Percentiles rank a stretch among this genome's conserved stretches.
Conservation (phyloP, 164 flowering plant genomes). For the Amborella trichopoda region DNA sequence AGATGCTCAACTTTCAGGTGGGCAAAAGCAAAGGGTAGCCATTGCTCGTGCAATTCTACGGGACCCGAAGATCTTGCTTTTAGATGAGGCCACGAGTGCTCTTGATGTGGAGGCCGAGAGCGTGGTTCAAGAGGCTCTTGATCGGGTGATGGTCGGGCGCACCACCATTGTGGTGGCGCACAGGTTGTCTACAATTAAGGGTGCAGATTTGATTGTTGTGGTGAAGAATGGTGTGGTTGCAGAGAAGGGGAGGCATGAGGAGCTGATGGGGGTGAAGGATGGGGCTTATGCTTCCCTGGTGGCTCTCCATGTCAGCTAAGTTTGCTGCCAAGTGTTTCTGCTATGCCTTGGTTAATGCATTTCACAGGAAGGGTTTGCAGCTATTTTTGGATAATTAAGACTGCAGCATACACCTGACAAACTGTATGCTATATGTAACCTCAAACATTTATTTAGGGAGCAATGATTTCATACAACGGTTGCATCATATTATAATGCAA, state of each 20-base stretch:
- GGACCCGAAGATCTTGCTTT: conserved; percentile 48
- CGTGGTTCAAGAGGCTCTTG: conserved; percentile 71
- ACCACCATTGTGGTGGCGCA: conserved; percentile 83
- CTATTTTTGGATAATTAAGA: no score
- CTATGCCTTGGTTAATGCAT: no score
- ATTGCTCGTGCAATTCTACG: conserved; percentile 79
- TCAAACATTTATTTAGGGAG: no score
- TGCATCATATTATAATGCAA: no score
- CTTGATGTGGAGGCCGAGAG: conserved; percentile 68
- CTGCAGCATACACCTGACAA: no score
- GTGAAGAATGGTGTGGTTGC: conserved; percentile 59
- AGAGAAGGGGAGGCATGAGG: conserved; percentile 67
- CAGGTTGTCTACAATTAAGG: conserved; percentile 55
- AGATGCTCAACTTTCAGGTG: conserved; percentile 73
- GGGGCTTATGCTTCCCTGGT: conserved; percentile 66
- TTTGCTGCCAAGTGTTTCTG: no score
- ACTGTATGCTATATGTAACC: no score
- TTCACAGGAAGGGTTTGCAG: no score
- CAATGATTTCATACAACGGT: no score
- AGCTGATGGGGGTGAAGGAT: conserved; percentile 31
- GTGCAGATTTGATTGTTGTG: conserved; percentile 58
- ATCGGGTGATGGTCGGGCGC: conserved; percentile 51
- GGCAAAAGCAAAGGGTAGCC: conserved; percentile 79
- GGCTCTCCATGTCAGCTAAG: conserved; percentile 55
- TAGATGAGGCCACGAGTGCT: conserved; percentile 81